Base-by-base conservation (phyloP, 1,139 yeast species). In the Yamadazyma oceani region DNA sequence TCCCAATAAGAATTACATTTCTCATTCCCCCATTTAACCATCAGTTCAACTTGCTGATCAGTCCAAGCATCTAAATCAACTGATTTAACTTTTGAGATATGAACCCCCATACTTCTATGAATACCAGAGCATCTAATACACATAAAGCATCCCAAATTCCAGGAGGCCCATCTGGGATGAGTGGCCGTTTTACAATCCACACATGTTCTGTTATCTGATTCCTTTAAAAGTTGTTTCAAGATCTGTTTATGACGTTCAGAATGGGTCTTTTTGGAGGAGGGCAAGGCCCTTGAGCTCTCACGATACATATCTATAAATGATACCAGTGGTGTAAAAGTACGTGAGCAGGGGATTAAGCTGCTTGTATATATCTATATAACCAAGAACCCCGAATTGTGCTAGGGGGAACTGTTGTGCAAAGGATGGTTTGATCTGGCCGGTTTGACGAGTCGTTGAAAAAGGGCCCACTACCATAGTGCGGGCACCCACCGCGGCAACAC, bases 1-100 rank as follows among this genome's bases (percentile, higher is more conserved):
- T 92, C 98, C 95, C 97, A 92, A 51, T 66, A 81, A 35, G 60
- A 49, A 57, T 92, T 92, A 25, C 94, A 90, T 48, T 78, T 77
- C 32, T 65, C 73, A 57, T 90, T 92, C 3, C 96, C 96, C 95
- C 96, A 87, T 51, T 77, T 69, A 30, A 88, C 80, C 83, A 92
- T 82, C 50, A 79, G 80, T 44, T 78, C 82, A 29, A 88, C 79
- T 60, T 92, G 97, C 54, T 86, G 95, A 51, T 89, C 96, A 9
- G 95, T 86, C 98, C 98, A 92, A 1, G 95, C 85, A 59, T 92
- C 97, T 55, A 92, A 74, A 65, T 92, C 98, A 33, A 92, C 94
- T 5, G 95, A 85, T 57, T 85, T 86, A 33, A 86, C 95, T 53
- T 82, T 73, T 12, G 88, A 80, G 35, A 90, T 87, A 62, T 92